Evolutionary conservation across 83 land plant species (phyloP).

Genomic region (Picea engelmannii): DNA sequence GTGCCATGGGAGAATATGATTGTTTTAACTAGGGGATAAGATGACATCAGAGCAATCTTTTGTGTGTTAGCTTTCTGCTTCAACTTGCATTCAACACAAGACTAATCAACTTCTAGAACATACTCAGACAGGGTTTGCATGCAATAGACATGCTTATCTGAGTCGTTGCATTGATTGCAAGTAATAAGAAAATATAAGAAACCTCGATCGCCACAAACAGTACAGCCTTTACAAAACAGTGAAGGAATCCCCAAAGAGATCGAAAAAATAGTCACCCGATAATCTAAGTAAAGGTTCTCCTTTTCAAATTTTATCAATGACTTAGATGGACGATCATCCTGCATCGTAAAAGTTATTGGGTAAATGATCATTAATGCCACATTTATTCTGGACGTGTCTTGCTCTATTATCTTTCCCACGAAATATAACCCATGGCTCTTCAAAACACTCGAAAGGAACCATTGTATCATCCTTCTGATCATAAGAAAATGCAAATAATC

Average conservation of each 20-base stretch:
- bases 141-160: conserved; percentile 5
- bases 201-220: not conserved
- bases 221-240: not conserved
- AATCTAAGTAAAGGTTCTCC: too few relatives aligned
- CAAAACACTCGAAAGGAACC: conserved; percentile 97
- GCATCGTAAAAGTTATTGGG: too few relatives aligned
- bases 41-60: not conserved
- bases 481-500: conserved; percentile 56
- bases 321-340: too few relatives aligned
- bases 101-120: not conserved
- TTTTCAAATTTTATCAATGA: too few relatives aligned
- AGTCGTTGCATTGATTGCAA: not conserved
- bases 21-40: not conserved
- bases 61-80: not conserved
- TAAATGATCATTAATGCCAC: too few relatives aligned
- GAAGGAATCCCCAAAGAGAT: too few relatives aligned
- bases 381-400: conserved; percentile 90
- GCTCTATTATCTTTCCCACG: conserved; percentile 94
- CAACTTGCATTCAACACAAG: conserved; percentile 3
- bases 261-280: too few relatives aligned
- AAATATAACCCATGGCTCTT: conserved; percentile 93
- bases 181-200: not conserved
- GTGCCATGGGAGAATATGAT: too few relatives aligned
- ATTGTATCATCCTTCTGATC: conserved; percentile 79
- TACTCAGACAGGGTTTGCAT: not conserved